phyloP scores from a whole-genome alignment of 31 red algal genomes.

The Endocladia muricata region DNA sequence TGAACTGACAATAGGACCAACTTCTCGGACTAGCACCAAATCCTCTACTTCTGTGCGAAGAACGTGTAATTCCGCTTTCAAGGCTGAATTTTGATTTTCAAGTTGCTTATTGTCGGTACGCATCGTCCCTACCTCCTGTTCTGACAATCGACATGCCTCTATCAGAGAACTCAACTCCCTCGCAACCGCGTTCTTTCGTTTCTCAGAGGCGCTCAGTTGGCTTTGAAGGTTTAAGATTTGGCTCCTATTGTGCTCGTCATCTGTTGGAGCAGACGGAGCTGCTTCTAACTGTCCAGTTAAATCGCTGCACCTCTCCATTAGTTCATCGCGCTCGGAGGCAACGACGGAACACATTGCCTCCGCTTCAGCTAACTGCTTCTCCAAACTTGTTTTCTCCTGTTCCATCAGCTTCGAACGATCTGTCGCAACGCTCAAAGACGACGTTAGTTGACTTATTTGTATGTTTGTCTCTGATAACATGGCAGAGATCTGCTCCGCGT shows the following conservation, averaged over 20 bases:
- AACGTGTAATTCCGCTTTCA: slow-evolving; percentile 13
- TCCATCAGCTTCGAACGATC: neutral
- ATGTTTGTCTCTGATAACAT: slow-evolving; percentile 12
- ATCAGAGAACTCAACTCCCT: slow-evolving; percentile 3
- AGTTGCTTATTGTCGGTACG: slow-evolving; percentile 11
- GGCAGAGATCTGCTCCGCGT: too few species aligned
- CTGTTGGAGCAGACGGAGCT: neutral
- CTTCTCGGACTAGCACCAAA: neutral
- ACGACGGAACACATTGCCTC: slow-evolving; percentile 15
- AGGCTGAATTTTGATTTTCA: slow-evolving; percentile 17
- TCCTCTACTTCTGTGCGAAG: neutral
- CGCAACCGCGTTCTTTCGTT: neutral
- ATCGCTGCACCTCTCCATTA: neutral
- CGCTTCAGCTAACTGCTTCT: slow-evolving; percentile 25
- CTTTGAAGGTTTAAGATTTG: neutral
- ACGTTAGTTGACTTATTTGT: neutral
- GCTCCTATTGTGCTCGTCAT: too few species aligned
- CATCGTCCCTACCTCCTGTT: neutral
- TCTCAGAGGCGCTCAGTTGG: slow-evolving; percentile 5
- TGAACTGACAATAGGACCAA: slow-evolving; percentile 28
- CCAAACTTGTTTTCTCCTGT: neutral
- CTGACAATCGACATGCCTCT: neutral
- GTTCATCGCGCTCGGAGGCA: neutral
- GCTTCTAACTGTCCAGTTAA: neutral
- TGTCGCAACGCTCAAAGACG: neutral